Base-by-base conservation (phyloP, 1,139 yeast genomes). In the Kluyveromyces sp. region DNA sequence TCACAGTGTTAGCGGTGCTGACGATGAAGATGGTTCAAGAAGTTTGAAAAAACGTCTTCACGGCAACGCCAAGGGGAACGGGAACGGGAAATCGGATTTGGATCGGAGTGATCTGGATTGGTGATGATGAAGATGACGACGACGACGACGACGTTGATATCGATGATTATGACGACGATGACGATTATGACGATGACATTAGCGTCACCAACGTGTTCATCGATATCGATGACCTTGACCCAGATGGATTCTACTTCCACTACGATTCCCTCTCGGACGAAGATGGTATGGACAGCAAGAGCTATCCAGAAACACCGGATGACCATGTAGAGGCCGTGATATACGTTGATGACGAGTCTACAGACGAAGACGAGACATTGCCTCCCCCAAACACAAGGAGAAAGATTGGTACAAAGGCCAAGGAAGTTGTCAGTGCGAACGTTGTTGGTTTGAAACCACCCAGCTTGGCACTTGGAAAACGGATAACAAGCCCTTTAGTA, bases 401-500 rank as follows among this genome's bases (percentile, higher is more conserved):
- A 44, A 71, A 67, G 39, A 67, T 80, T 34, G 94, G 89, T 1
- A 79, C 88, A 6, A 81, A 83, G 54, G 79, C 85, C 2, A 89
- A 92, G 53, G 97, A 92, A 63, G 88, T 92, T 8, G 74, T 92
- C 25, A 83, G 95, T 6, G 83, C 95, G 1, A 83, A 89, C 45
- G 81, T 84, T 5, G 82, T 86, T 30, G 90, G 90, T 48, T 81
- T 90, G 51, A 71, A 95, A 46, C 97, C 97, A 2, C 98, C 98
- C 2, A 77, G 28, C 71, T 92, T 49, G 97, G 97, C 0, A 83
- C 96, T 1, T 92, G 97, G 95, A 79, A 83, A 10, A 85, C 96
- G 29, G 86, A 81, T 50, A 77, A 78, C 45, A 81, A 87, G 56
- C 97, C 96, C 0, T 88, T 85, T 66, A 95, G 96, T 29, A 88